These are phyloP conservation scores for Selaginella moellendorffii DNA, from an alignment of 75 land plant species.

Conservation along the genomic window DNA sequence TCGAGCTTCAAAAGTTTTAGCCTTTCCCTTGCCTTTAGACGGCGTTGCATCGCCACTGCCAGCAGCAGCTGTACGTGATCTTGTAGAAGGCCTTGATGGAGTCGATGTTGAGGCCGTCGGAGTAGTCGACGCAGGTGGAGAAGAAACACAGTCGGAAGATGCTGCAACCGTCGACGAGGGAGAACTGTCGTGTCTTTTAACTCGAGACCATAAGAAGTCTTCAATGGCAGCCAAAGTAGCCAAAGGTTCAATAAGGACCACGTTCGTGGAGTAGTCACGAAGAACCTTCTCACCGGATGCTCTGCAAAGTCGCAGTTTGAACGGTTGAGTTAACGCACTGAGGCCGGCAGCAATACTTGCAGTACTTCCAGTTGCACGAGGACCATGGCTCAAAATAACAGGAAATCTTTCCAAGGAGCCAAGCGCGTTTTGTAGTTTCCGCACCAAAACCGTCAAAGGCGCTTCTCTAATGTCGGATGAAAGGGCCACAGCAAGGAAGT, in stretches of 20 bases:
- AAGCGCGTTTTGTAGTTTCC: conserved; percentile 84
- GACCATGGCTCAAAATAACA: conserved; percentile 66
- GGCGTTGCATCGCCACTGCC: too few species aligned
- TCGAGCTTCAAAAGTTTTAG: conserved; percentile 36
- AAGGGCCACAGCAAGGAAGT: conserved; percentile 55
- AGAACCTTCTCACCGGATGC: conserved; percentile 73
- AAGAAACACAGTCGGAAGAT: conserved; percentile 32
- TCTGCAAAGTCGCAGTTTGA: conserved; percentile 77
- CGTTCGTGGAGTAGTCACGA: conserved; percentile 86
- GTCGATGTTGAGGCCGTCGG: conserved; percentile 36
- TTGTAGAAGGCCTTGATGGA: conserved; percentile 62
- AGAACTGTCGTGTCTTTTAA: conserved; percentile 45
- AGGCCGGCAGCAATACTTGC: conserved; percentile 71
- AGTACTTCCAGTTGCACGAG: conserved; percentile 56
- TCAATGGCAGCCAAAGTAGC: conserved; percentile 87
- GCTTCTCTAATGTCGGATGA: conserved; percentile 23
- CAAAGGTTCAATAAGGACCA: conserved; percentile 86
- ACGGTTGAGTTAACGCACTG: conserved; percentile 72
- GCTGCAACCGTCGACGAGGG: conserved; percentile 23
- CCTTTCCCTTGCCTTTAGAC: conserved; percentile 76
- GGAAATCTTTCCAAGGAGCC: conserved; percentile 94
- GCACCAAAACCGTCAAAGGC: conserved; percentile 57
- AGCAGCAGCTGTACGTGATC: conserved; percentile 57
- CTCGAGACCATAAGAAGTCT: conserved; percentile 83
- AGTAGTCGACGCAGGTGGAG: conserved; percentile 23